phyloP scores from a whole-genome alignment of 2,329 filamentous ascomycete genomes.

The Talaromyces marneffei region DNA sequence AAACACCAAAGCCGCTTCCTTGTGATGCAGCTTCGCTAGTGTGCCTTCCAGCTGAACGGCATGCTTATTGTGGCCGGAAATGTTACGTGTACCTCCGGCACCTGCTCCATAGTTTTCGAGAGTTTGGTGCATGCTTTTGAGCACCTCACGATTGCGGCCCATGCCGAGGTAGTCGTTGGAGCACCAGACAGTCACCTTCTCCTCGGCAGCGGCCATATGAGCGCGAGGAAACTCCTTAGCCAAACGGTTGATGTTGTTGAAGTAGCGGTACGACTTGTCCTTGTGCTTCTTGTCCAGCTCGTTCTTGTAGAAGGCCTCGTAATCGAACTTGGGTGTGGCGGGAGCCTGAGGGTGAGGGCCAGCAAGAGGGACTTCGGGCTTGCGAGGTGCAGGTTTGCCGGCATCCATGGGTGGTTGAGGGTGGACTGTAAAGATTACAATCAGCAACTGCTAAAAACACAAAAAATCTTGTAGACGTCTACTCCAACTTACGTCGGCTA shows the following conservation, averaged over 20 bases:
- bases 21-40: slow-evolving; percentile 80
- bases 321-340: slow-evolving; percentile 66
- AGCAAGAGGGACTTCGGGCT: slow-evolving; percentile 26
- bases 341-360: slow-evolving; percentile 47
- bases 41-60: slow-evolving; percentile 77
- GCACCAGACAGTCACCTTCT: slow-evolving; percentile 96
- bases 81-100: slow-evolving; percentile 92
- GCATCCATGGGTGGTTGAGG: slow-evolving; percentile 24
- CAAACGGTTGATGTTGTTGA: slow-evolving; percentile 99
- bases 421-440: slow-evolving; percentile 17
- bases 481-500: slow-evolving; percentile 42
- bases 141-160: slow-evolving; percentile 81
- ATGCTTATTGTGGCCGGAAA: slow-evolving; percentile 95
- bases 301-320: slow-evolving; percentile 77
- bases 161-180: slow-evolving; percentile 99
- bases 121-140: slow-evolving; percentile 90
- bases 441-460: neutral
- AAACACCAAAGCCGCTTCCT: slow-evolving; percentile 89
- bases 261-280: slow-evolving; percentile 99
- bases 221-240: slow-evolving; percentile 94
- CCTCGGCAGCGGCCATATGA: slow-evolving; percentile 76
- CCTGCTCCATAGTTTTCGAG: slow-evolving; percentile 92
- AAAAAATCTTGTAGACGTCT: no score
- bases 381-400: slow-evolving; percentile 21
- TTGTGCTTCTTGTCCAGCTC: slow-evolving; percentile 99